These are phyloP conservation scores for Magnaporthales sp. DNA, from an alignment of 2,329 filamentous ascomycete genomes.

Conservation along the genomic window DNA sequence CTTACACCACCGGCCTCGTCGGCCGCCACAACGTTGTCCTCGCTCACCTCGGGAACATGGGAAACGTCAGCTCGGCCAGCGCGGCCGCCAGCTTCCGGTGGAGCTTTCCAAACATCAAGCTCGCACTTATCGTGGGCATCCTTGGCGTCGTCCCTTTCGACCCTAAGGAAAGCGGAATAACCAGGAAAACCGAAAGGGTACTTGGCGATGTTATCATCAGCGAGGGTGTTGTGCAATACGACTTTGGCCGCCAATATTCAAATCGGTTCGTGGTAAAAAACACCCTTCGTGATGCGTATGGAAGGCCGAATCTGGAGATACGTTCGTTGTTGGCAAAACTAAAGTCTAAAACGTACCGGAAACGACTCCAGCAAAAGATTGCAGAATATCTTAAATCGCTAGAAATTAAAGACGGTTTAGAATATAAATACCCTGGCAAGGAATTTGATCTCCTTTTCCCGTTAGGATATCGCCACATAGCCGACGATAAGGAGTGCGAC, in stretches of 20 bases:
- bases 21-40: constrained; percentile 21
- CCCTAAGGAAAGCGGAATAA: not conserved
- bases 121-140: constrained; percentile 15
- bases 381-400: not conserved
- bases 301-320: constrained; percentile 9
- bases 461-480: constrained; percentile 9
- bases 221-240: constrained; percentile 13
- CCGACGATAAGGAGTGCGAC: constrained; percentile 1
- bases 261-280: constrained; percentile 12
- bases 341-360: constrained; percentile 2
- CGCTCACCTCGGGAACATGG: constrained; percentile 18
- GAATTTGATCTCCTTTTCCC: constrained; percentile 11
- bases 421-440: constrained; percentile 9
- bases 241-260: constrained; percentile 13
- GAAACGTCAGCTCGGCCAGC: constrained; percentile 15
- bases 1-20: constrained; percentile 7
- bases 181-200: constrained; percentile 9
- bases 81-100: constrained; percentile 5
- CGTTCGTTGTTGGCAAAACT: constrained; percentile 9
- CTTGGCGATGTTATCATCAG: constrained; percentile 17
- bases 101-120: constrained; percentile 3
- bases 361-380: constrained; percentile 7
- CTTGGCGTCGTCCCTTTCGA: constrained; percentile 8
- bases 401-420: not conserved
- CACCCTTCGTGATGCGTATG: constrained; percentile 10